These are phyloP conservation scores for Colletotrichum eremochloae DNA, from an alignment of 2,329 filamentous ascomycete genomes.

Conservation along the genomic window DNA sequence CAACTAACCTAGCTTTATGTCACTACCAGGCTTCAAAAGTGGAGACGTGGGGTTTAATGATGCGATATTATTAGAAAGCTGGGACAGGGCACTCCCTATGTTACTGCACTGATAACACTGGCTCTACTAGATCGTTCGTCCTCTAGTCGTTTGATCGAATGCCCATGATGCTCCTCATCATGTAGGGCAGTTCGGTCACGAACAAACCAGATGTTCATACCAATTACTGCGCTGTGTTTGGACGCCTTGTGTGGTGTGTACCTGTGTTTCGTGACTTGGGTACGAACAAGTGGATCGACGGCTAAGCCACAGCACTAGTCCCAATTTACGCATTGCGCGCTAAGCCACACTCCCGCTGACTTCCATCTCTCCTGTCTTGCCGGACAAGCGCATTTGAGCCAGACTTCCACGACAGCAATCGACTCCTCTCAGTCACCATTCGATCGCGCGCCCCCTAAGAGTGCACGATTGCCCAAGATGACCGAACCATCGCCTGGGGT, in stretches of 20 bases:
- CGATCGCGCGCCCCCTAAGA: conserved; percentile 32
- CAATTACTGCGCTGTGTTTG: neutral
- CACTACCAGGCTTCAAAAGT: neutral
- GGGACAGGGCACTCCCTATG: neutral
- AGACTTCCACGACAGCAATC: conserved; percentile 22
- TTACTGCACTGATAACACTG: neutral
- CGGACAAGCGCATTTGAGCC: conserved; percentile 11
- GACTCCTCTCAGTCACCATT: conserved; percentile 13
- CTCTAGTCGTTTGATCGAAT: neutral
- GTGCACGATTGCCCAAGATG: conserved; percentile 53
- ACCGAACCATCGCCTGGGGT: conserved; percentile 61
- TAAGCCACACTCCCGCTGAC: conserved; percentile 41
- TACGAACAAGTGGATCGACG: conserved; percentile 18
- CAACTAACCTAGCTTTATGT: neutral
- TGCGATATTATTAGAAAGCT: neutral
- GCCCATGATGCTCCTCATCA: conserved; percentile 7
- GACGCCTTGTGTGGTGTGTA: neutral
- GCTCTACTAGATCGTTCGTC: neutral
- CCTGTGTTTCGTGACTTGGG: conserved; percentile 8
- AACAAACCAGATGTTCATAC: neutral
- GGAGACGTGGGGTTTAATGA: neutral
- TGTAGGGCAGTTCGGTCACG: too few species aligned
- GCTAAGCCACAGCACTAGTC: conserved; percentile 40
- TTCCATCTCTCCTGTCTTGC: conserved; percentile 29
- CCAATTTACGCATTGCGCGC: conserved; percentile 23